Evolutionary conservation across 2,329 filamentous ascomycete genomes (phyloP).

Genomic region (Plectosphaerella plurivora): DNA sequence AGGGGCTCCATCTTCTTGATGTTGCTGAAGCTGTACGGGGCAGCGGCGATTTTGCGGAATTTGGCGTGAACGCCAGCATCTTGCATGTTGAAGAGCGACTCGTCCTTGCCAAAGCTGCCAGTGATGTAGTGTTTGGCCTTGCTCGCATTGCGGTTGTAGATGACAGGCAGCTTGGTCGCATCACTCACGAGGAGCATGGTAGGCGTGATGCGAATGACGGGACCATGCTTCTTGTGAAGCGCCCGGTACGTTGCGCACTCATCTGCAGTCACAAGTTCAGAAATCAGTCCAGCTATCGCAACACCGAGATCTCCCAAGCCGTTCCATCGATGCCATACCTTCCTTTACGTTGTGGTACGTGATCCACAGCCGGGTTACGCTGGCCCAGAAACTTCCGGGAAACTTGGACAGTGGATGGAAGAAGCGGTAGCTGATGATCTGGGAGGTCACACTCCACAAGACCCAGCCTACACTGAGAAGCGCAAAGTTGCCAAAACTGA

Average conservation of each 20-base stretch:
- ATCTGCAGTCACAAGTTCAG: constrained; percentile 15
- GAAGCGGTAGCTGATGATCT: constrained; percentile 44
- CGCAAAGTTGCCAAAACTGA: constrained; percentile 24
- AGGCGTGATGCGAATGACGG: constrained; percentile 47
- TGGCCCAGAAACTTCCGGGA: constrained; percentile 50
- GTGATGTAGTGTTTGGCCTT: constrained; percentile 57
- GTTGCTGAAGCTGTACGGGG: constrained; percentile 50
- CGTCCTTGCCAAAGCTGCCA: constrained; percentile 50
- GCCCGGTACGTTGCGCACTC: constrained; percentile 35
- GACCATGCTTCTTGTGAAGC: constrained; percentile 44
- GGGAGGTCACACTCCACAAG: constrained; percentile 29
- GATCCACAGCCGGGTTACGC: constrained; percentile 49
- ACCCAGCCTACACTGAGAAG: constrained; percentile 26
- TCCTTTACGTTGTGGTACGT: constrained; percentile 44
- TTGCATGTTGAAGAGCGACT: constrained; percentile 55
- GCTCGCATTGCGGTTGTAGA: constrained; percentile 51
- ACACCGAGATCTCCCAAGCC: too few relatives aligned
- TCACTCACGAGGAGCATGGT: constrained; percentile 49
- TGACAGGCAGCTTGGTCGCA: constrained; percentile 47
- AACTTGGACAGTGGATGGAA: constrained; percentile 48
- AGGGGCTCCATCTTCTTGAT: constrained; percentile 56
- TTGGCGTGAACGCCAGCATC: constrained; percentile 44
- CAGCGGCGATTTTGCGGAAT: constrained; percentile 49
- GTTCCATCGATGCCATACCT: background rate
- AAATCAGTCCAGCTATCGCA: too few relatives aligned